phyloP scores from a whole-genome alignment of 192 early-diverging fungal genomes.

The Podila clonocystis region DNA sequence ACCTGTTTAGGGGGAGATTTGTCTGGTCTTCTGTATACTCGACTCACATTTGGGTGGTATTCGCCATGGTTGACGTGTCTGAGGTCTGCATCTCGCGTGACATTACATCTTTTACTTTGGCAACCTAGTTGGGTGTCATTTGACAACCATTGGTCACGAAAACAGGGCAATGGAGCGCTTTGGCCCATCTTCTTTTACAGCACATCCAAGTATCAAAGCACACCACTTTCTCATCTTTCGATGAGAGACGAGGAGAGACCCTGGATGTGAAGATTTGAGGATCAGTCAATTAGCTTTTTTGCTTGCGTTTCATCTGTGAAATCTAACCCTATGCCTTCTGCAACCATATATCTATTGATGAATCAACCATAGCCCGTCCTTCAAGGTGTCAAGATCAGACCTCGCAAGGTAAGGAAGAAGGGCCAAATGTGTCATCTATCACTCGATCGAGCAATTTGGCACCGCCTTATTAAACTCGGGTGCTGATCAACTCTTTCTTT shows the following conservation, averaged over 20 bases:
- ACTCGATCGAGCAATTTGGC: no score
- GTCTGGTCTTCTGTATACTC: neutral
- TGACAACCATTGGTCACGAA: no score
- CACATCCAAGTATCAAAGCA: no score
- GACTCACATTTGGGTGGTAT: no score
- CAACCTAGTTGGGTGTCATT: no score
- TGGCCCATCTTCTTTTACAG: no score
- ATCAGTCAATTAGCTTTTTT: no score
- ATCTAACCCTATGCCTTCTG: neutral
- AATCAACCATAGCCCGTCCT: slow-evolving; percentile 55
- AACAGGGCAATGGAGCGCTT: no score
- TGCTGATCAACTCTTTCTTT: neutral
- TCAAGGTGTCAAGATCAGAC: slow-evolving; percentile 76
- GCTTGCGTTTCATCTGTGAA: neutral
- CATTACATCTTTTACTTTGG: neutral
- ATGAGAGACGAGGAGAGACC: no score
- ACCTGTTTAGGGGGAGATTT: neutral
- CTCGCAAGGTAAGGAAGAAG: slow-evolving; percentile 62
- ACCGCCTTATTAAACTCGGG: neutral
- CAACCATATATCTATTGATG: neutral
- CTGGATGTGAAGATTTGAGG: no score
- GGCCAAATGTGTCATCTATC: neutral
- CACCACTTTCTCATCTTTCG: no score
- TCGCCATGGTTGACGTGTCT: no score
- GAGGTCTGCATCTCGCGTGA: neutral